Percentiles rank a stretch among this genome's conserved stretches.
These are phyloP conservation scores for Sclerotinia sclerotiorum DNA, from an alignment of 2,329 filamentous ascomycete species.

Conservation along the genomic window DNA sequence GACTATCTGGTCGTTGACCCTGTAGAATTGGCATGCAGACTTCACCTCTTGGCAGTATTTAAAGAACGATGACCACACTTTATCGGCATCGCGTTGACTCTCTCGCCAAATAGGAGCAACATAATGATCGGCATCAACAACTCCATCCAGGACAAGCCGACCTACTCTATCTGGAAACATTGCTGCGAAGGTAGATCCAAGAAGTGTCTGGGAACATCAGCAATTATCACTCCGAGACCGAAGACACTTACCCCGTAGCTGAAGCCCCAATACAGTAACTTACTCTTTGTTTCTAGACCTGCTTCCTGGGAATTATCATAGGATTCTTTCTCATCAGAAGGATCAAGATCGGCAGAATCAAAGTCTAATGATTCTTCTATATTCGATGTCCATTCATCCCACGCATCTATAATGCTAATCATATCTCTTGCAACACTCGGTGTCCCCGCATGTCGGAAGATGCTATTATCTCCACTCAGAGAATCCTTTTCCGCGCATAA, in stretches of 20 bases:
- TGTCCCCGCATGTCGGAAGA: slow-evolving; percentile 38
- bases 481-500: slow-evolving; percentile 43
- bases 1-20: slow-evolving; percentile 27
- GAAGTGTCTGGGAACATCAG: slow-evolving; percentile 30
- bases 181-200: slow-evolving; percentile 48
- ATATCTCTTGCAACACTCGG: slow-evolving; percentile 43
- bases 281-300: slow-evolving; percentile 31
- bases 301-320: neutral
- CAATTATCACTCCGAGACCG: neutral
- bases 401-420: slow-evolving; percentile 41
- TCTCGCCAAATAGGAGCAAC: slow-evolving; percentile 32
- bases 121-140: slow-evolving; percentile 37
- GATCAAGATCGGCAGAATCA: neutral
- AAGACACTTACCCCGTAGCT: slow-evolving; percentile 45
- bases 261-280: slow-evolving; percentile 49
- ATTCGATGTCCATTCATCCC: slow-evolving; percentile 36
- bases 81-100: slow-evolving; percentile 36
- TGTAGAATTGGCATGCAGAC: slow-evolving; percentile 35
- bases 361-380: slow-evolving; percentile 4
- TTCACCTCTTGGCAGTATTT: slow-evolving; percentile 42
- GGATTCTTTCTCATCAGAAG: neutral
- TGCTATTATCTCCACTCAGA: slow-evolving; percentile 35
- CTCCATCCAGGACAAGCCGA: slow-evolving; percentile 43
- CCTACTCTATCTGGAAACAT: slow-evolving; percentile 48
- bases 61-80: slow-evolving; percentile 35